Evolutionary conservation across 208 protist genomes (phyloP), one percentile per base, ranked within the genome.

Genomic region (Phytomonas francai): DNA sequence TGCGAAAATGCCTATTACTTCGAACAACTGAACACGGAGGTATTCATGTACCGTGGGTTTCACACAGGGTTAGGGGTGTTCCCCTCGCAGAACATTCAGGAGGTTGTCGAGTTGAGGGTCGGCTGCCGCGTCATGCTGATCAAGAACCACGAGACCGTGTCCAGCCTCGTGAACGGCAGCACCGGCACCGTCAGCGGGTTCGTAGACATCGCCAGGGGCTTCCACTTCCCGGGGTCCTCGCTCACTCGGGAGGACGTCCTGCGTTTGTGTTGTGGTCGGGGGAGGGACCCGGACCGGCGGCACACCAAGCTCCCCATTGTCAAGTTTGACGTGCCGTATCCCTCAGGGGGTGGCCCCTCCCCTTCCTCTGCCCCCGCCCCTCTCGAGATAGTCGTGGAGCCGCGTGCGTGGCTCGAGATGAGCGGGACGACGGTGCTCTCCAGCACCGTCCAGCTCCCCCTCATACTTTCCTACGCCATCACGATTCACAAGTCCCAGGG

Each of bases 401-500:
- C 90, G 54, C 83, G 88, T 67, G 68, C 80, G 51, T 95, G 90
- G 87, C 74, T 71, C 34, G 82, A 88, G 68, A 74, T 69, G 72
- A 74, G 81, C 31, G 89, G 87, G 31, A 77, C 83, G 22, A 25
- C 56, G 27, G 72, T 79, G 51, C 45, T 88, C 16, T 78, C 80
- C 9, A 76, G 73, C 70, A 79, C 69, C 28, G 76, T 82, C 28
- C 90, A 95, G 74, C 84, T 98, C 16, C 97, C 97, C 36, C 82
- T 99, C 2, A 87, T 85, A n/a, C 83, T 98, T 8, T 97, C 96
- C 45, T 99, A 97, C 81, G 95, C 95, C 32, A 88, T 98, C 62
- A 98, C 97, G 9, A 97, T 98, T 59, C 97, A 99, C 80, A 99
- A 99, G 68, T 88, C 85, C 34, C 97, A 99, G 72, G 97, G 97